phyloP scores from a whole-genome alignment of 768 basidiomycete genomes.

The Mycena epipterygia region DNA sequence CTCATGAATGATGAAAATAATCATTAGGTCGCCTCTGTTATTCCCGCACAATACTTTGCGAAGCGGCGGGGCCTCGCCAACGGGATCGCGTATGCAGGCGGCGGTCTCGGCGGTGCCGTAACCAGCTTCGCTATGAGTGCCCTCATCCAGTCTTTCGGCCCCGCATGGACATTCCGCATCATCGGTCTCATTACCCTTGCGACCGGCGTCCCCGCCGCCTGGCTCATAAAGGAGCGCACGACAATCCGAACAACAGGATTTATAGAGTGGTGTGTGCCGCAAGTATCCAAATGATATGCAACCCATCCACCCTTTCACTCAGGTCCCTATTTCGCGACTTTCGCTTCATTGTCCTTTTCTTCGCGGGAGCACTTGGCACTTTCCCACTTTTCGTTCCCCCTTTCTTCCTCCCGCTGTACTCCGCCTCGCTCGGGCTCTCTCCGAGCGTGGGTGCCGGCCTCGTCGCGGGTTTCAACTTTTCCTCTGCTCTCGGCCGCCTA shows the following conservation, averaged over 20 bases:
- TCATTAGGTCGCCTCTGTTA: conserved; percentile 34
- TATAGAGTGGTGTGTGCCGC: conserved; percentile 30
- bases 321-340: conserved; percentile 48
- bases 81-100: conserved; percentile 46
- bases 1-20: too few relatives aligned
- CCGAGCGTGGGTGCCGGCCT: conserved; percentile 43
- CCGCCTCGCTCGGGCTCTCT: conserved; percentile 44
- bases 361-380: conserved; percentile 48
- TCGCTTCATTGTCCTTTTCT: conserved; percentile 40
- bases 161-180: conserved; percentile 49
- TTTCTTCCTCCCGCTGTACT: conserved; percentile 54
- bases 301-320: not conserved
- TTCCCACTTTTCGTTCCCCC: conserved; percentile 52
- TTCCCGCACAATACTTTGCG: conserved; percentile 48
- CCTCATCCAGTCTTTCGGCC: conserved; percentile 43
- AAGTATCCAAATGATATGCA: too few relatives aligned
- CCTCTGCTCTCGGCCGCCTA: conserved; percentile 49
- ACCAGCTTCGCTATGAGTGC: conserved; percentile 45
- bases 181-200: conserved; percentile 44
- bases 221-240: conserved; percentile 37
- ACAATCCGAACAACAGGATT: conserved; percentile 41
- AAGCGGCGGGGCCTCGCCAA: conserved; percentile 47
- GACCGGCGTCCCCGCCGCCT: conserved; percentile 43
- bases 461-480: conserved; percentile 50
- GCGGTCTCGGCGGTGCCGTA: conserved; percentile 44